Evolutionary conservation across 2,329 filamentous ascomycete species (phyloP), one percentile per base, ranked within the genome.

Genomic region (Setomelanomma holmii): DNA sequence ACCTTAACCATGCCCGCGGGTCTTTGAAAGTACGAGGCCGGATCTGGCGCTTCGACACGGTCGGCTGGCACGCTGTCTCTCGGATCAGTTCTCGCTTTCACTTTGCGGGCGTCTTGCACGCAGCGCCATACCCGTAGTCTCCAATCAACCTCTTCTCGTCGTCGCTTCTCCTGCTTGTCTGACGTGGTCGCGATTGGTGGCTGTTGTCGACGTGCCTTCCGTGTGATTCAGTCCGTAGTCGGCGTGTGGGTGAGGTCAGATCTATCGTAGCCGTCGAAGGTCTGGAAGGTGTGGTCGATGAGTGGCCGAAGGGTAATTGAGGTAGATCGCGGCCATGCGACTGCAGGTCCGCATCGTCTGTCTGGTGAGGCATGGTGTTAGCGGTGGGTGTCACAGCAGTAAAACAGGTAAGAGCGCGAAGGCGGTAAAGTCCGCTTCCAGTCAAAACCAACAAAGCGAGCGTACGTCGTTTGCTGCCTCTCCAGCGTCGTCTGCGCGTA

Each of bases 331-430:
- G 40, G 39, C 24, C 44, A 17, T 40, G 41, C 22, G 51, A 45
- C 27, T 30, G 35, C 35, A 39, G 27, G 21, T 40, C 36, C 41
- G 53, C 64, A 65, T 69, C 42, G 56, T 60, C 56, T 48, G 55
- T 38, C 66, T 69, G 54, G n/a, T 23, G 21, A 38, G 42, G 40
- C 60, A 63, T 61, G 48, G 44, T 14, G 53, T 67, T 56, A 66
- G 64, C 45, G 45, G 23, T 24, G 10, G 39, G 22, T 42, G 12
- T 45, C 22, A 42, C 38, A 45, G 24, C 12, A 33, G 40, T 16
- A 14, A 38, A n/a, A 19, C 41, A 22, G 16, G 27, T 38, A 19
- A 17, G 24, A 16, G 11, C 11, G 3, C 12, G 11, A 6, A 17
- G 30, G 36, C 21, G 27, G 30, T 34, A 19, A 43, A 27, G 35